Percentiles rank a stretch among this genome's conserved stretches.
Conservation (phyloP, 495 filamentous ascomycete species). For the Beverwykella pulmonaria region DNA sequence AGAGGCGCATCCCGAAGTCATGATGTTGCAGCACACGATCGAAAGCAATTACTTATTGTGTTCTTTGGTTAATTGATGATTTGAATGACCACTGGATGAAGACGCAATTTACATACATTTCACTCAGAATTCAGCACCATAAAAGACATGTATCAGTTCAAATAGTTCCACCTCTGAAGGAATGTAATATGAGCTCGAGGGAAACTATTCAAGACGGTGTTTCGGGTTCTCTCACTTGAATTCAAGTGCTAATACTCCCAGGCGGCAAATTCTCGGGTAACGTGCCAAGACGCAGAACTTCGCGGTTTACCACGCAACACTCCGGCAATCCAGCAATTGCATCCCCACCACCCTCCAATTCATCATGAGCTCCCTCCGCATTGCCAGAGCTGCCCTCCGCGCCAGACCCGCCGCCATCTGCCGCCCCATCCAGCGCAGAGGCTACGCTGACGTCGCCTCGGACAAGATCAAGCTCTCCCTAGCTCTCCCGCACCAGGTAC, state of each 20-base stretch:
- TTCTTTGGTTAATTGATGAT: no score
- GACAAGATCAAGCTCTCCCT: constrained; percentile 98
- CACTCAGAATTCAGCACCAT: no score
- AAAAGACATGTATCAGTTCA: no score
- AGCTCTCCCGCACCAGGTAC: constrained; percentile 96
- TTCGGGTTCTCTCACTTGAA: not conserved
- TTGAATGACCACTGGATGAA: no score
- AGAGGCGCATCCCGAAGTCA: no score
- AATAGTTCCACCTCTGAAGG: no score
- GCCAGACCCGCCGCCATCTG: constrained; percentile 70
- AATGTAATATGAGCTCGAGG: no score
- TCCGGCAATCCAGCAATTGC: constrained; percentile 37
- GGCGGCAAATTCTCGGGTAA: constrained; percentile 5
- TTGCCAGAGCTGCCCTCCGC: constrained; percentile 83
- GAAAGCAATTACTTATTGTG: no score
- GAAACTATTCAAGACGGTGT: no score
- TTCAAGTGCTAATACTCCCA: not conserved
- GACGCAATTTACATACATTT: no score
- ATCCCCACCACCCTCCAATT: constrained; percentile 30
- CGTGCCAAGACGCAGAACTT: constrained; percentile 5
- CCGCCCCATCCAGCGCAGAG: constrained; percentile 75
- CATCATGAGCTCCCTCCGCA: constrained; percentile 86
- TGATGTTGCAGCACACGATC: no score
- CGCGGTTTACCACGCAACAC: not conserved
- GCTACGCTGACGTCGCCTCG: constrained; percentile 89